Conservation (phyloP, 345 rosid species). For the Gossypium stocksii region DNA sequence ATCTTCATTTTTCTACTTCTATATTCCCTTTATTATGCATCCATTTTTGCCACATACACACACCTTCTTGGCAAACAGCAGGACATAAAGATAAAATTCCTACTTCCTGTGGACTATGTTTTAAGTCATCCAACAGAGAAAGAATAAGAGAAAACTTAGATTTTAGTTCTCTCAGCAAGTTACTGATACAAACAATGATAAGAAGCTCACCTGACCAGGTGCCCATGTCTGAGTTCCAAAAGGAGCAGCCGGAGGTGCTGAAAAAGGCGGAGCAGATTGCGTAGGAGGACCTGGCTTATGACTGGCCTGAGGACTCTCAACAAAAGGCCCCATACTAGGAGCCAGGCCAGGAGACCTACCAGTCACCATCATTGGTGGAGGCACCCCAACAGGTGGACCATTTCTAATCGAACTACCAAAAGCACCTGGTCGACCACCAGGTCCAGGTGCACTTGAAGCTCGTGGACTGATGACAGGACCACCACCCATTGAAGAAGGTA, state of each 20-base stretch:
- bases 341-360: conserved; percentile 4
- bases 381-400: conserved; percentile 3
- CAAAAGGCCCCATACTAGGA: conserved; percentile 4
- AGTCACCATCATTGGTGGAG: conserved; percentile 1
- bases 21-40: not conserved
- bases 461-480: conserved; percentile 13
- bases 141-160: not conserved
- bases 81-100: not conserved
- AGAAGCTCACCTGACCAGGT: conserved; percentile 4
- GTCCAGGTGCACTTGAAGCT: conserved; percentile 22
- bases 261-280: not conserved
- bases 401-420: conserved; percentile 12
- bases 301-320: not conserved
- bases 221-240: conserved; percentile 1
- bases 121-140: not conserved
- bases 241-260: not conserved
- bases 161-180: not conserved
- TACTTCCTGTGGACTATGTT: not conserved
- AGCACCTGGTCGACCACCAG: conserved; percentile 32
- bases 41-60: not conserved
- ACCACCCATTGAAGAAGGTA: conserved; percentile 29
- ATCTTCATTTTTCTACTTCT: not conserved
- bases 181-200: not conserved
- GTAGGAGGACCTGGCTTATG: not conserved
- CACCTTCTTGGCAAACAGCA: not conserved